Evolutionary conservation across 345 rosid species (phyloP).

Genomic region (Hibiscus trionum): DNA sequence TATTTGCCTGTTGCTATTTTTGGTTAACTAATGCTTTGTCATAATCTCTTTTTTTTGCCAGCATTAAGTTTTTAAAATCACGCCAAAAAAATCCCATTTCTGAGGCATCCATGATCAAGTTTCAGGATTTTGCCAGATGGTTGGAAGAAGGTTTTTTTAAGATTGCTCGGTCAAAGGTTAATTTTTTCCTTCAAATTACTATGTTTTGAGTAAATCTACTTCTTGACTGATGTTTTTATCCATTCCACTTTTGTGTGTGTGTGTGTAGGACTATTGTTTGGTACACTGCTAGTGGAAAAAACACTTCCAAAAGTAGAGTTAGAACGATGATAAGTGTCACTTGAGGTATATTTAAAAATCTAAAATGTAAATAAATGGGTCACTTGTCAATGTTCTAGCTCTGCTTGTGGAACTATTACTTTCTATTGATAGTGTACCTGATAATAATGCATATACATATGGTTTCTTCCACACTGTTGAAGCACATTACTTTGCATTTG

Average conservation of each 20-base stretch:
- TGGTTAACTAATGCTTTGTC: conserved; percentile 1
- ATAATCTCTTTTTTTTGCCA: conserved; percentile 23
- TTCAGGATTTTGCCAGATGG: conserved; percentile 61
- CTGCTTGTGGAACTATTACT: too few relatives aligned
- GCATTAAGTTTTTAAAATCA: conserved; percentile 41
- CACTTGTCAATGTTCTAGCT: too few relatives aligned
- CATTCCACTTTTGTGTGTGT: not conserved
- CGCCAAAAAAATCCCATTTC: conserved; percentile 33
- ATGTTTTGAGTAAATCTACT: not conserved
- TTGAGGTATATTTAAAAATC: too few relatives aligned
- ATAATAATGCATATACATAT: not conserved
- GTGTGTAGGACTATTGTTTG: too few relatives aligned
- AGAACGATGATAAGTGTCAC: too few relatives aligned
- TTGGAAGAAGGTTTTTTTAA: conserved; percentile 79
- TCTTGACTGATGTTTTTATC: not conserved
- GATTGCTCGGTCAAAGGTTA: conserved; percentile 56
- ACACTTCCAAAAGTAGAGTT: too few relatives aligned
- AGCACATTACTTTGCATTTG: not conserved
- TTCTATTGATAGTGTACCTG: too few relatives aligned
- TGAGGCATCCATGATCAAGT: conserved; percentile 39
- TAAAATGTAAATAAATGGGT: too few relatives aligned
- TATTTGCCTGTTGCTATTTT: not conserved
- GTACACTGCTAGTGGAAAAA: too few relatives aligned
- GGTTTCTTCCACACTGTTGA: not conserved
- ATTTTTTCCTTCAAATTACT: not conserved